phyloP scores from a whole-genome alignment of 345 rosid species.

The Firmiana major region DNA sequence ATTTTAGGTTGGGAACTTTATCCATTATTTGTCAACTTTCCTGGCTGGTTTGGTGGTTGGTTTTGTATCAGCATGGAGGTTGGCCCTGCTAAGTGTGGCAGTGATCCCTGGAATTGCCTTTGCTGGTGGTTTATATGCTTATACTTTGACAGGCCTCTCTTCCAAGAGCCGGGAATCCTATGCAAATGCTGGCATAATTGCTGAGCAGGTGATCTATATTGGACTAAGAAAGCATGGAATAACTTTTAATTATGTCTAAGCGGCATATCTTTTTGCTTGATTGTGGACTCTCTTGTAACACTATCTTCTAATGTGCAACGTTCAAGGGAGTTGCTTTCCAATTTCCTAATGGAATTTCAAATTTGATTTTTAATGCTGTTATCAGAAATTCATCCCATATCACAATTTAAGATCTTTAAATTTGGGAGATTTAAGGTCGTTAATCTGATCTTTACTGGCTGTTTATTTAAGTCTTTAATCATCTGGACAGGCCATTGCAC shows the following conservation, averaged over 20 bases:
- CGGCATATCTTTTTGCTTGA: neutral
- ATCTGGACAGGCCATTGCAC: constrained; percentile 70
- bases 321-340: neutral
- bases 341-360: neutral
- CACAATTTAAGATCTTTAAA: neutral
- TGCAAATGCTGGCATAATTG: constrained; percentile 90
- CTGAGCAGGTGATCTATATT: constrained; percentile 78
- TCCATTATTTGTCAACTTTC: constrained; percentile 93
- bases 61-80: constrained; percentile 97
- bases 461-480: neutral
- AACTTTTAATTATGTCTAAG: neutral
- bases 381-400: neutral
- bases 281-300: neutral
- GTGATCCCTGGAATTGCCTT: constrained; percentile 99
- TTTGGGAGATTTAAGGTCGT: neutral
- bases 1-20: constrained; percentile 89
- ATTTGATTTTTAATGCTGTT: neutral
- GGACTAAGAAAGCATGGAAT: neutral
- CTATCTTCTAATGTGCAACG: neutral
- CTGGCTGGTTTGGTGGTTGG: constrained; percentile 99
- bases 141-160: constrained; percentile 94
- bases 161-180: constrained; percentile 98
- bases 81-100: constrained; percentile 90
- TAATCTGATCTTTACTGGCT: neutral
- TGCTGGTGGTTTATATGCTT: constrained; percentile 97